Conservation (phyloP, 208 protist species). For the Angomonas deanei region DNA sequence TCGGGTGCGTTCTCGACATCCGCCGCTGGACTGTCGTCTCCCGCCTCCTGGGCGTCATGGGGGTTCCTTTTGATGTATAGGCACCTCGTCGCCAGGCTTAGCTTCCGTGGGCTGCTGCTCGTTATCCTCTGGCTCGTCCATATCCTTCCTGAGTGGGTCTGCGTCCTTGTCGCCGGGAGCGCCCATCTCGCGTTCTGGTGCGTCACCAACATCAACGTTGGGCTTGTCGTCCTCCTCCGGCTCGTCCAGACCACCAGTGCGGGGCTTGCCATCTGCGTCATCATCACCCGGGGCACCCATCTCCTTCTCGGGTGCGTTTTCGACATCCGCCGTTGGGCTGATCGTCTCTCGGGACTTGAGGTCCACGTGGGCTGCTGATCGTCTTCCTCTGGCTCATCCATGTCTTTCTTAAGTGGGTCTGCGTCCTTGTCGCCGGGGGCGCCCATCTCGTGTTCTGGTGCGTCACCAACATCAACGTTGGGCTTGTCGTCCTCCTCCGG, state of each 20-base stretch:
- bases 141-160: slow-evolving; percentile 16
- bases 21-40: not conserved
- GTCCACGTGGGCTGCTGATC: too few relatives aligned
- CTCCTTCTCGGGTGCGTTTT: too few relatives aligned
- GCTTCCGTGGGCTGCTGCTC: not conserved
- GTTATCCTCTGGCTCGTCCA: slow-evolving; percentile 2
- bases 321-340: too few relatives aligned
- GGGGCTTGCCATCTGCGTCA: too few relatives aligned
- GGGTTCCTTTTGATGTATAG: not conserved
- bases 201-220: slow-evolving; percentile 6
- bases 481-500: slow-evolving; percentile 1
- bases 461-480: slow-evolving; percentile 9
- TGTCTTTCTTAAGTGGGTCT: slow-evolving; percentile 10
- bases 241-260: too few relatives aligned
- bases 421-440: slow-evolving; percentile 17
- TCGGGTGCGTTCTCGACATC: not conserved
- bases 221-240: slow-evolving; percentile 17
- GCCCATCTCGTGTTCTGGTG: slow-evolving; percentile 13
- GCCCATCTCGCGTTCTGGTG: slow-evolving; percentile 10
- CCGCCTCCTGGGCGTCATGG: not conserved
- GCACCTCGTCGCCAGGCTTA: not conserved
- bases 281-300: too few relatives aligned
- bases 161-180: slow-evolving; percentile 17
- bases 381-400: slow-evolving; percentile 10
- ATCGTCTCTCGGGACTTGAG: too few relatives aligned